These are phyloP conservation scores for Ogataea glucozyma DNA, from an alignment of 805 yeast genomes.

Conservation along the genomic window DNA sequence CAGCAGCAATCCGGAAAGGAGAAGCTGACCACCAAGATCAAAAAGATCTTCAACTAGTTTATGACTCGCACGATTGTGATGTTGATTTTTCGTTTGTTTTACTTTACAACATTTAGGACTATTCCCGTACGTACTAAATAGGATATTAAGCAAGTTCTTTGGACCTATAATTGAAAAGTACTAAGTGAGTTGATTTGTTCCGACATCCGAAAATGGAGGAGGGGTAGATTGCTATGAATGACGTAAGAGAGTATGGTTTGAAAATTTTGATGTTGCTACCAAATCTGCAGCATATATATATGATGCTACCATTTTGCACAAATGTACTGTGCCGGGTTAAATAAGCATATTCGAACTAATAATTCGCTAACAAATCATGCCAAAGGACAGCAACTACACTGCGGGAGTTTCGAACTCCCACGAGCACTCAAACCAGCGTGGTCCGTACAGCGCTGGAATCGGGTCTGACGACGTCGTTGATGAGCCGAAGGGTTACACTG, in stretches of 20 bases:
- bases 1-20: slow-evolving; percentile 16
- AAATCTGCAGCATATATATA: neutral
- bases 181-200: neutral
- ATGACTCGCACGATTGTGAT: neutral
- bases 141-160: too few species aligned
- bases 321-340: too few species aligned
- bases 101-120: neutral
- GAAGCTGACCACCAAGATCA: slow-evolving; percentile 20
- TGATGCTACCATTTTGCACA: neutral
- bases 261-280: neutral
- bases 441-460: slow-evolving; percentile 6
- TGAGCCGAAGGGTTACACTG: slow-evolving; percentile 5
- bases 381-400: slow-evolving; percentile 1
- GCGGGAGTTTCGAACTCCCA: slow-evolving; percentile 8
- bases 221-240: neutral
- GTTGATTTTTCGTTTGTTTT: neutral
- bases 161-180: too few species aligned
- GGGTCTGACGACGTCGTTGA: neutral
- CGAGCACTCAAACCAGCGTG: neutral
- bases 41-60: slow-evolving; percentile 18
- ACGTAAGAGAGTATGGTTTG: neutral
- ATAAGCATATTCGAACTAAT: too few species aligned
- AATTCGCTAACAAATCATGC: neutral
- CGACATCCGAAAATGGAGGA: neutral
- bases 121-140: neutral